Conservation (phyloP, 2,329 filamentous ascomycete genomes). For the Fusarium abutilonis region DNA sequence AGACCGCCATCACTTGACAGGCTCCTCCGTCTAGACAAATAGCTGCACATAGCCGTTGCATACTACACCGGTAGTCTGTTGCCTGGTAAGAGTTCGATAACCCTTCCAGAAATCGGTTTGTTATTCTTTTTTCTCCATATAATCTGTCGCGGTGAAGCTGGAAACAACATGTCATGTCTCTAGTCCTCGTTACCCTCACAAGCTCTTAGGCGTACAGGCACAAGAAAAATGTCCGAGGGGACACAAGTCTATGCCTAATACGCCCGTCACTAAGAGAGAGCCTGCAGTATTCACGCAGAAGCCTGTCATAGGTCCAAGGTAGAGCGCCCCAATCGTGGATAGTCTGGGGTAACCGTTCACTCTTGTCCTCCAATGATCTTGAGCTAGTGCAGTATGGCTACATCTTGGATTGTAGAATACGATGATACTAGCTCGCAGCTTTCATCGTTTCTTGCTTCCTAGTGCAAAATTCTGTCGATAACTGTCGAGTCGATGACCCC, state of each 20-base stretch:
- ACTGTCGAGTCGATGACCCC: conserved; percentile 16
- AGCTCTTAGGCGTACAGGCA: conserved; percentile 53
- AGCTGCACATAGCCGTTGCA: conserved; percentile 38
- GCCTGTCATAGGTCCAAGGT: conserved; percentile 16
- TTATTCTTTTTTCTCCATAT: conserved; percentile 4
- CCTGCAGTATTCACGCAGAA: conserved; percentile 9
- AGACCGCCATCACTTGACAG: conserved; percentile 1
- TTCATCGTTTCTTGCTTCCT: background rate
- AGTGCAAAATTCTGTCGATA: background rate
- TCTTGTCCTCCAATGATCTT: conserved; percentile 1
- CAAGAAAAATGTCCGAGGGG: conserved; percentile 52
- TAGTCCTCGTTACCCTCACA: conserved; percentile 49
- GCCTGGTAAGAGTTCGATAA: conserved; percentile 24
- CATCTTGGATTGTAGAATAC: conserved; percentile 3
- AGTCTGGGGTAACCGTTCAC: conserved; percentile 17
- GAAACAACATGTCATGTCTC: conserved; percentile 40
- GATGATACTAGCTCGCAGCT: background rate
- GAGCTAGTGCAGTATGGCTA: conserved; percentile 9
- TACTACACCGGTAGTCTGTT: conserved; percentile 26
- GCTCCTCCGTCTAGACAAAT: conserved; percentile 19
- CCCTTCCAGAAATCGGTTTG: conserved; percentile 36
- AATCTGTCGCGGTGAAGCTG: conserved; percentile 8
- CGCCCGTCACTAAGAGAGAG: conserved; percentile 27
- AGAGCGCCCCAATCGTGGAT: conserved; percentile 16
- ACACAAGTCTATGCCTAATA: conserved; percentile 47